phyloP scores from a whole-genome alignment of 2,329 filamentous ascomycete species.

The Sporothrix variecibatus region DNA sequence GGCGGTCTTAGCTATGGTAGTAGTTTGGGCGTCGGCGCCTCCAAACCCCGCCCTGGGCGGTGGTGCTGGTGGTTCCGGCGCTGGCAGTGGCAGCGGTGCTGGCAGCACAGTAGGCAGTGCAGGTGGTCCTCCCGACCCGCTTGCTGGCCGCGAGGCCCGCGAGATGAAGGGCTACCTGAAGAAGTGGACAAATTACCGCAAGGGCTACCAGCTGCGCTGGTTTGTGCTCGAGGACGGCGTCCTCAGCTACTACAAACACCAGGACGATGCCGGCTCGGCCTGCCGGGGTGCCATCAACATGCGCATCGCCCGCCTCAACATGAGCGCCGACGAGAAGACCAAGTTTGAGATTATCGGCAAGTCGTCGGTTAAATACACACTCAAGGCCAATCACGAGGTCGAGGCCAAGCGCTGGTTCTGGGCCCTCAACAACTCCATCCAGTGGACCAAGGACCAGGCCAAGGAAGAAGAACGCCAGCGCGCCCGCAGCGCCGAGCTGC shows the following conservation, averaged over 20 bases:
- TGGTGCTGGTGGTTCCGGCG: constrained; percentile 4
- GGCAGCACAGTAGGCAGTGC: constrained; percentile 1
- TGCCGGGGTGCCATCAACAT: constrained; percentile 99
- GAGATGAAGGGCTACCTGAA: constrained; percentile 99
- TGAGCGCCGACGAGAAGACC: constrained; percentile 96
- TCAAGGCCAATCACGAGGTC: constrained; percentile 97
- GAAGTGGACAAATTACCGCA: constrained; percentile 99
- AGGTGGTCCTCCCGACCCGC: constrained; percentile 46
- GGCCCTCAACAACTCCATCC: constrained; percentile 97
- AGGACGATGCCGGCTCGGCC: constrained; percentile 93
- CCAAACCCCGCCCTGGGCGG: constrained; percentile 1
- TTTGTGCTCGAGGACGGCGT: constrained; percentile 98
- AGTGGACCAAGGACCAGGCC: constrained; percentile 96
- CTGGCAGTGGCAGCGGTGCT: neutral
- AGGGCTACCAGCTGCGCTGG: constrained; percentile 94
- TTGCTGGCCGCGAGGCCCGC: constrained; percentile 80
- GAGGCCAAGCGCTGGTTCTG: constrained; percentile 99
- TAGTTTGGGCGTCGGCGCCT: neutral
- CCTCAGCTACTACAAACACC: constrained; percentile 97
- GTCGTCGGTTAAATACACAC: constrained; percentile 95
- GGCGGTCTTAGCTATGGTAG: constrained; percentile 39
- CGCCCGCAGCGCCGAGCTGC: constrained; percentile 70
- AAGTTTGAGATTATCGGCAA: constrained; percentile 98
- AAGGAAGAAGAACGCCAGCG: constrained; percentile 82
- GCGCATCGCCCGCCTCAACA: constrained; percentile 90